These are phyloP conservation scores for Fusarium buxicola DNA, from an alignment of 2,329 filamentous ascomycete species.

Conservation along the genomic window DNA sequence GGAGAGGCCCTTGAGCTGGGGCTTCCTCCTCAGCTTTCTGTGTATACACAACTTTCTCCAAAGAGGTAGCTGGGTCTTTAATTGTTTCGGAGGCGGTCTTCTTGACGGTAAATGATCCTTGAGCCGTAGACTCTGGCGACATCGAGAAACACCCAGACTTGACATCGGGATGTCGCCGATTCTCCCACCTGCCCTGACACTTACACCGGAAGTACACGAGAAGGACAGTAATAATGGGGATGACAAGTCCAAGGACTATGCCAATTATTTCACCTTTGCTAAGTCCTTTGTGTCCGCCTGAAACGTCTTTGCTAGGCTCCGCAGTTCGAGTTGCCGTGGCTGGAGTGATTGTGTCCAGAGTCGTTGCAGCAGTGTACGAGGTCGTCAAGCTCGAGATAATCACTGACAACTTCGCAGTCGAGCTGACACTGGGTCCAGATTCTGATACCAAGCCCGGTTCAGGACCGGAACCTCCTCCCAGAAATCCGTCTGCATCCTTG, in stretches of 20 bases:
- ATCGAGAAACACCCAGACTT: too few relatives aligned
- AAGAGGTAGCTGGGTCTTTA: too few relatives aligned
- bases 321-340: fast-evolving
- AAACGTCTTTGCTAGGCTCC: neutral
- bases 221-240: neutral
- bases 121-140: too few relatives aligned
- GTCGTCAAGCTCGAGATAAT: neutral
- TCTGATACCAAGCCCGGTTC: neutral
- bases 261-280: neutral
- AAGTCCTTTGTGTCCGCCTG: neutral
- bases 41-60: too few relatives aligned
- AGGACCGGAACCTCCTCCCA: neutral
- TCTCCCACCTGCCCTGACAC: too few relatives aligned
- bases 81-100: too few relatives aligned
- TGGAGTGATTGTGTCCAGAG: neutral
- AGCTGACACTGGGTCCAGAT: neutral
- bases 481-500: neutral
- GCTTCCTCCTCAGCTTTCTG: too few relatives aligned
- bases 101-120: too few relatives aligned
- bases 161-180: too few relatives aligned
- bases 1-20: too few relatives aligned
- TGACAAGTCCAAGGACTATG: neutral
- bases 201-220: neutral
- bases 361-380: neutral
- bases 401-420: neutral